phyloP scores from a whole-genome alignment of 2,329 filamentous ascomycete genomes.

The Herpotrichia juniperi region DNA sequence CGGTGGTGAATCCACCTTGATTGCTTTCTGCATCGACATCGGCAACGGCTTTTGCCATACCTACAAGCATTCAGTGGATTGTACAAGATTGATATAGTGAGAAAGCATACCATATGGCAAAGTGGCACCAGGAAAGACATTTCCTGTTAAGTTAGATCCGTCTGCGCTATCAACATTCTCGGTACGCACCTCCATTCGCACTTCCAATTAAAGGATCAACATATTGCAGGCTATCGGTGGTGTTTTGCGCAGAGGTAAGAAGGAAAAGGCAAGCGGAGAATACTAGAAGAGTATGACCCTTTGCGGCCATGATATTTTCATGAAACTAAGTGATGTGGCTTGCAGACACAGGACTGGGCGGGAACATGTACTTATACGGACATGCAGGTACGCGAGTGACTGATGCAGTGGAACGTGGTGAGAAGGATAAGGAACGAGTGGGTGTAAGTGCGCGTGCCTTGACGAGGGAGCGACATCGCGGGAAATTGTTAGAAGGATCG shows the following conservation, averaged over 20 bases:
- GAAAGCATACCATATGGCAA: conserved; percentile 47
- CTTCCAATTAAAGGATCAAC: conserved; percentile 51
- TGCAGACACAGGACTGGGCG: neutral
- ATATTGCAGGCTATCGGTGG: conserved; percentile 36
- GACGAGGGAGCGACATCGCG: conserved; percentile 6
- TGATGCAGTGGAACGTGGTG: neutral
- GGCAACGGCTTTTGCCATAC: conserved; percentile 53
- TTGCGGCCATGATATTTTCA: conserved; percentile 4
- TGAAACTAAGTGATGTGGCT: neutral
- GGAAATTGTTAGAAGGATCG: neutral
- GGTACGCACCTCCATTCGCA: conserved; percentile 40
- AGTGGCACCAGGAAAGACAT: conserved; percentile 53
- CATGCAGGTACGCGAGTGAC: conserved; percentile 8
- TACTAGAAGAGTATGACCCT: neutral
- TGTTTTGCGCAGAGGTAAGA: conserved; percentile 15
- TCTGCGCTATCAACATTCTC: neutral
- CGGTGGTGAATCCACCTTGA: conserved; percentile 60
- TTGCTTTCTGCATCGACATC: conserved; percentile 55
- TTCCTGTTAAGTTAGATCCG: conserved; percentile 27
- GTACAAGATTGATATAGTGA: conserved; percentile 9
- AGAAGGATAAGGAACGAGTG: neutral
- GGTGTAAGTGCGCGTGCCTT: conserved; percentile 8
- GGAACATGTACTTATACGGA: neutral
- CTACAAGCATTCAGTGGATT: conserved; percentile 11
- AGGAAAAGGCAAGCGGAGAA: conserved; percentile 11